Base-by-base conservation (phyloP, 768 basidiomycete genomes). In the Termitomyces sp. region DNA sequence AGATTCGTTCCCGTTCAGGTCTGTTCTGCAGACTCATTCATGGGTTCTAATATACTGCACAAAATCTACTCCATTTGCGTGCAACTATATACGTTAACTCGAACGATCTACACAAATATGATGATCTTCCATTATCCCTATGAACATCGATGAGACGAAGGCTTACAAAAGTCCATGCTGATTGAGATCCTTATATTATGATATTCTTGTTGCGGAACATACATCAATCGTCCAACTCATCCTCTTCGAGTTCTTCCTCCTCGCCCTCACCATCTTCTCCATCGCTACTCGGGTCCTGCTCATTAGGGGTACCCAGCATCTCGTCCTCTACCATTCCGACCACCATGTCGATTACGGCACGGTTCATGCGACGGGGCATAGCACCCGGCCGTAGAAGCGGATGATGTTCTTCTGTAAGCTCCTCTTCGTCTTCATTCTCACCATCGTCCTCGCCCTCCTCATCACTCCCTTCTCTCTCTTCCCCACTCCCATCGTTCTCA, bases 321-420 rank as follows among this genome's bases (percentile, higher is more conserved):
- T 86, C 86, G 1, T 75, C 77, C 65, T 81, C 79, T 5, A 89
- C 78, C 75, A 89, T 84, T 10, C 81, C 84, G 11, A 86, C 83
- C 4, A 82, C 87, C 76, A 83, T 81, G n/a, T 88, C 79, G 49
- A 90, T 76, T 2, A 83, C 83, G 2, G 85, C 84, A 55, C 80
- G 82, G n/a, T 84, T 85, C 83, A 90, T 86, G 50, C 77, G 59
- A 48, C 61, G 76, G 5, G 86, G 87, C 79, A 91, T 80, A 11
- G 87, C 86, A 31, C 88, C 89, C 0, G 85, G 83, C 12, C 81
- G 77, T 59, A 91, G 72, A 2, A 90, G 72, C 1, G 88, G 88
- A 69, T 91, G 89, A 48, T 78, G 77, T 25, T 77, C 77, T 4
- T 80, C 81, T 47, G 83, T 77, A 20, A 91, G 73, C 50, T 81